phyloP scores from a whole-genome alignment of 768 basidiomycete genomes.

The Podaxis sp. region DNA sequence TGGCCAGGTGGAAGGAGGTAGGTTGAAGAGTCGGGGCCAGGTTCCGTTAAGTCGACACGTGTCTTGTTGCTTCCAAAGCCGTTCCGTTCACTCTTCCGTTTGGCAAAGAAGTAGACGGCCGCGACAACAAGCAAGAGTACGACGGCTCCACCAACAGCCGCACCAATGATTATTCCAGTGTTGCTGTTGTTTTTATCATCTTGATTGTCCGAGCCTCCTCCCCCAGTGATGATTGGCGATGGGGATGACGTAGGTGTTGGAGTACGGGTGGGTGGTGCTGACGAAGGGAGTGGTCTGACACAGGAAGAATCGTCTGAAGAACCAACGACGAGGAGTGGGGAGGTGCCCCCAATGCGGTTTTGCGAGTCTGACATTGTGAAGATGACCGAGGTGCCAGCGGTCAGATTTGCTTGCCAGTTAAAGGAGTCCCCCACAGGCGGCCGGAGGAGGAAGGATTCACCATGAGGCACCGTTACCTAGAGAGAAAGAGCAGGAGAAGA shows the following conservation, averaged over 20 bases:
- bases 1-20: slow-evolving; percentile 14
- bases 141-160: slow-evolving; percentile 18
- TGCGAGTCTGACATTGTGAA: slow-evolving; percentile 27
- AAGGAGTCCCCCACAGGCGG: slow-evolving; percentile 23
- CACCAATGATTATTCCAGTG: slow-evolving; percentile 19
- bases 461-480: slow-evolving; percentile 25
- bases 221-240: background rate
- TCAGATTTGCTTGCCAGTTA: slow-evolving; percentile 25
- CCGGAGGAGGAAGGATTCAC: slow-evolving; percentile 23
- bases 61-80: slow-evolving; percentile 4
- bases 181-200: slow-evolving; percentile 8
- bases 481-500: background rate
- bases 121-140: slow-evolving; percentile 12
- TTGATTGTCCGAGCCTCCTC: background rate
- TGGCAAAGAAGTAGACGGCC: slow-evolving; percentile 17
- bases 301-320: slow-evolving; percentile 25
- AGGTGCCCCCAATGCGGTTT: slow-evolving; percentile 26
- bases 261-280: slow-evolving; percentile 9
- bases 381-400: slow-evolving; percentile 24
- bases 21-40: slow-evolving; percentile 1
- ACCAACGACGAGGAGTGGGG: slow-evolving; percentile 20
- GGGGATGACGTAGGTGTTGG: background rate
- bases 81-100: slow-evolving; percentile 12
- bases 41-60: slow-evolving; percentile 13
- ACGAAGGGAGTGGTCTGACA: slow-evolving; percentile 7